Base-by-base conservation (phyloP, 306 rosid genomes). In the Heteromeles arbutifolia region DNA sequence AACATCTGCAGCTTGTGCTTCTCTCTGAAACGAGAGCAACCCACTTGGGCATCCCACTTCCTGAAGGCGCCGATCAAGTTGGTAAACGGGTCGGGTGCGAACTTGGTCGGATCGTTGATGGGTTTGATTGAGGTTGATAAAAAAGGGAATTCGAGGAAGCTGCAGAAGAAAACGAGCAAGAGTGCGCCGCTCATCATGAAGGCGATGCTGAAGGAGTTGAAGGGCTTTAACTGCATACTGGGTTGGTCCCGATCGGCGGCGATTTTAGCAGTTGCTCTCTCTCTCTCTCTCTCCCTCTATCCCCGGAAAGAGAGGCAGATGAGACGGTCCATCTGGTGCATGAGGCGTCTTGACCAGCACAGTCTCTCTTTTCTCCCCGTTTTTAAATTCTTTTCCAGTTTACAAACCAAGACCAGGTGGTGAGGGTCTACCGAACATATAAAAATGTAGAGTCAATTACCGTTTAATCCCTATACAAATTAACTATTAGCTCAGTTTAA, bases 31-130 rank as follows among this genome's bases (percentile, higher is more conserved):
- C 81, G 84, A 21, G 76, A 72, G 58, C 98, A 95, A 11, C 98
- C 93, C 76, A 95, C 89, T 17, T 73, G 82, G 45, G 85, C 81
- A 78, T 92, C 99, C 99, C 99, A 95, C 73, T 85, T 82, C 80
- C 82, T 78, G 77, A 95, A 95, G 26, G 97, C 85, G 1, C 58
- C 37, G 57, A 89, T 37, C 82, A 95, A 83, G 80, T 88, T 83
- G n/a, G 90, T 75, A 80, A 92, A 95, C 11, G 97, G 86, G 22
- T 85, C 82, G 0, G 79, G 72, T 8, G 76, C 1, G 8, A 77
- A 74, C 61, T 68, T 26, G 73, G 72, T 13, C 61, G 86, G 65
- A 65, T 68, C 74, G 69, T 53, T 37, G 78, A 73, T 37, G 74
- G 81, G 50, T 34, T 25, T 69, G 48, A 82, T 24, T 39, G 91